Evolutionary conservation across 495 filamentous ascomycete species (phyloP).

Genomic region (Hypoxylon subgilvum): DNA sequence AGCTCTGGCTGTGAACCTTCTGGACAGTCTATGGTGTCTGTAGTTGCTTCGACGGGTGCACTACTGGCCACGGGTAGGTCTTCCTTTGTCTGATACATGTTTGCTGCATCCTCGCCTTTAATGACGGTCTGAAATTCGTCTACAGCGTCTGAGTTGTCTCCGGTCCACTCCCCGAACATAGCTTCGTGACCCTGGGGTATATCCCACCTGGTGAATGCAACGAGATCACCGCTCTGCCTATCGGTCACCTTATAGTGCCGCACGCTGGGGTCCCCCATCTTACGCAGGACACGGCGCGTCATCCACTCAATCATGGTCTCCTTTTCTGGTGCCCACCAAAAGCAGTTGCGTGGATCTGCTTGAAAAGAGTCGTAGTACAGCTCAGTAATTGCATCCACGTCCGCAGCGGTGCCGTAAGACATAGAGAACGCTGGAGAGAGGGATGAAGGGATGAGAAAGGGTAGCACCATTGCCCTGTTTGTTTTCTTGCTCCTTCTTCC

Average conservation of each 20-base stretch:
- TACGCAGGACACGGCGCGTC: conserved; percentile 23
- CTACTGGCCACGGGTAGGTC: background rate
- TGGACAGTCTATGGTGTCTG: conserved; percentile 8
- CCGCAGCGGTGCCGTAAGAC: conserved; percentile 23
- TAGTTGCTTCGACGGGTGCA: conserved; percentile 5
- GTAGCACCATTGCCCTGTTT: conserved; percentile 28
- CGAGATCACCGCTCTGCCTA: conserved; percentile 19
- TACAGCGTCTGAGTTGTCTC: background rate
- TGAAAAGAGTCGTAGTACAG: conserved; percentile 34
- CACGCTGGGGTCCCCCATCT: conserved; percentile 25
- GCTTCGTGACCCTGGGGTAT: conserved; percentile 35
- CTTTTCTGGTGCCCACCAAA: conserved; percentile 37
- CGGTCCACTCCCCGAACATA: conserved; percentile 31
- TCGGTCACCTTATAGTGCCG: conserved; percentile 38
- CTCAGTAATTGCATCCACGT: conserved; percentile 21
- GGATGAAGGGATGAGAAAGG: conserved; percentile 13
- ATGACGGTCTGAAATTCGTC: background rate
- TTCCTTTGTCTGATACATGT: background rate
- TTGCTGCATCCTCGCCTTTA: background rate
- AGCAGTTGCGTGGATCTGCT: conserved; percentile 26
- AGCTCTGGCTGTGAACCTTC: conserved; percentile 23
- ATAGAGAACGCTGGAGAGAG: conserved; percentile 26
- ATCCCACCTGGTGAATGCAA: conserved; percentile 39
- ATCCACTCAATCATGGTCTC: conserved; percentile 34
- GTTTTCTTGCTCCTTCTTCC: background rate